A percentile compares a stretch with the other conserved stretches of the same genome.
phyloP scores from a whole-genome alignment of 495 filamentous ascomycete genomes.

The Podospora didyma region DNA sequence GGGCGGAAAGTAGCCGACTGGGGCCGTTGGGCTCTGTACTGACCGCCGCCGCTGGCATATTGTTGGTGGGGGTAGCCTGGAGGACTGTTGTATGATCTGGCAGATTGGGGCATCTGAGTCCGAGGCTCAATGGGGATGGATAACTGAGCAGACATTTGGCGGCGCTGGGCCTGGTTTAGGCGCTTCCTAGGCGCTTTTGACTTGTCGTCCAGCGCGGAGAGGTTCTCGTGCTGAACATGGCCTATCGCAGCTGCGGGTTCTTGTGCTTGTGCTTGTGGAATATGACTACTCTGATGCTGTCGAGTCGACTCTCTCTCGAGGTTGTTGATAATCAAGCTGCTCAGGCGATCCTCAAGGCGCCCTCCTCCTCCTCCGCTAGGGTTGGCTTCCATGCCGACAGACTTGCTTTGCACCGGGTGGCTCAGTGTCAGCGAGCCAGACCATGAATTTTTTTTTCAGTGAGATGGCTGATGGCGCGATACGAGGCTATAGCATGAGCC shows the following conservation, averaged over 20 bases:
- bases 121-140: conserved; percentile 47
- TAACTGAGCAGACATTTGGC: conserved; percentile 49
- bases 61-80: conserved; percentile 23
- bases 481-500: too few species aligned
- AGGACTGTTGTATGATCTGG: conserved; percentile 8
- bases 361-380: conserved; percentile 13
- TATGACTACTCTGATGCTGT: conserved; percentile 1
- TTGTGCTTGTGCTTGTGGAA: not conserved
- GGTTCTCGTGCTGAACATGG: not conserved
- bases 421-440: too few species aligned
- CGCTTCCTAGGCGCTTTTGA: conserved; percentile 36
- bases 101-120: conserved; percentile 18
- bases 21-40: conserved; percentile 15
- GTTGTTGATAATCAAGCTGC: conserved; percentile 37
- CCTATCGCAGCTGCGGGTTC: not conserved
- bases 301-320: conserved; percentile 10
- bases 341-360: conserved; percentile 39
- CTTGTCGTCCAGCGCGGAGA: not conserved
- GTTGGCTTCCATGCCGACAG: conserved; percentile 20
- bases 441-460: too few species aligned
- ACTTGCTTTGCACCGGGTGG: too few species aligned
- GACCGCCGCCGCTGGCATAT: conserved; percentile 12
- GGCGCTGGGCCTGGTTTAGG: conserved; percentile 52
- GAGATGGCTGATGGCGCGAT: too few species aligned
- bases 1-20: conserved; percentile 24